Conservation (phyloP, 1,284 basidiomycete genomes). For the Moniliophthora roreri region DNA sequence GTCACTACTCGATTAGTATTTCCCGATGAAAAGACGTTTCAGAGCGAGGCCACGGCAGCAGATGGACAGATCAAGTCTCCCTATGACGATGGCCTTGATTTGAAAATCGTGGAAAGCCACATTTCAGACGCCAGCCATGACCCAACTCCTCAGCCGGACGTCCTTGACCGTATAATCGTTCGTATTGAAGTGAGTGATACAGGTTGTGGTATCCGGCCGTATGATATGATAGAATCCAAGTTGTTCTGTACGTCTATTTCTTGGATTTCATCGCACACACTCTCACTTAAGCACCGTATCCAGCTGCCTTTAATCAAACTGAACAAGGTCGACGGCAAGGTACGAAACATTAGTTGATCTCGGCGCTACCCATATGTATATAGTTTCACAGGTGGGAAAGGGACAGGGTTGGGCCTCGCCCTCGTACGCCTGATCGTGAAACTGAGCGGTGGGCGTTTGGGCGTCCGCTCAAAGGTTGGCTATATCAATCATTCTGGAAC, state of each 20-base stretch:
- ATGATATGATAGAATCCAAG: conserved; percentile 73
- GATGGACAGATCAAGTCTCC: background rate
- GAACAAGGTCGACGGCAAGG: conserved; percentile 81
- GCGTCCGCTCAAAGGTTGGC: conserved; percentile 63
- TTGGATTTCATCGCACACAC: no score
- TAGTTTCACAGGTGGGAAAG: conserved; percentile 64
- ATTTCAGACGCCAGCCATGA: conserved; percentile 36
- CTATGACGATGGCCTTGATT: background rate
- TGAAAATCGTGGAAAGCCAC: conserved; percentile 7
- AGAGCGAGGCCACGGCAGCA: background rate
- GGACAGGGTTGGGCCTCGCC: conserved; percentile 85
- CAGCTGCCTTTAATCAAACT: conserved; percentile 77
- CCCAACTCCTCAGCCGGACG: conserved; percentile 18
- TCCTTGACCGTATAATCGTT: conserved; percentile 55
- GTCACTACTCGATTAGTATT: conserved; percentile 50
- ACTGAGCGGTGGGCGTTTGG: conserved; percentile 76
- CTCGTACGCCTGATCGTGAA: conserved; percentile 90
- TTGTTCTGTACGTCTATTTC: conserved; percentile 63
- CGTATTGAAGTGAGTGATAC: conserved; percentile 76
- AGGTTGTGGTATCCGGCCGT: conserved; percentile 70
- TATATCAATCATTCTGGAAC: conserved; percentile 75
- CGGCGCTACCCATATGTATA: background rate
- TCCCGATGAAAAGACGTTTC: conserved; percentile 15
- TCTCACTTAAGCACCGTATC: background rate
- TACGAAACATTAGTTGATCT: conserved; percentile 13